A percentile compares a stretch with the other conserved stretches of the same genome.
Conservation (phyloP, 345 rosid species). For the Toxicodendron radicans region DNA sequence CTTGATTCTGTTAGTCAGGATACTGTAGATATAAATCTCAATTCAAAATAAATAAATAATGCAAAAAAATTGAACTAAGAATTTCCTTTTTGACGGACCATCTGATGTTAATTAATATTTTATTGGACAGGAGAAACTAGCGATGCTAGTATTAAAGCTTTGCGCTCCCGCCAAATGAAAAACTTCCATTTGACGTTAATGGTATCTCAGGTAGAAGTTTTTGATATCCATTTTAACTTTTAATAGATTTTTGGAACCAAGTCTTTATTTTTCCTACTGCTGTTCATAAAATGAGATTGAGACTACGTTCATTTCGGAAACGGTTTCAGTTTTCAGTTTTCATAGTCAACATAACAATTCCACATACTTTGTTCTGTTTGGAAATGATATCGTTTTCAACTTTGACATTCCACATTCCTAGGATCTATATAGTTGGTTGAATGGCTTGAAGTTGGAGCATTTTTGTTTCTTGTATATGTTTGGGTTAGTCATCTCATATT, state of each 20-base stretch:
- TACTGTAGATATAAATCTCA: background rate
- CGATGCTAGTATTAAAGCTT: constrained; percentile 55
- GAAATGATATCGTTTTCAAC: background rate
- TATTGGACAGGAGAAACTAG: constrained; percentile 69
- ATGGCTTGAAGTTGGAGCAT: background rate
- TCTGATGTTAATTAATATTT: constrained; percentile 4
- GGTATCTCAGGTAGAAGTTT: constrained; percentile 73
- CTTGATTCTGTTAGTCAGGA: background rate
- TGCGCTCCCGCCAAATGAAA: constrained; percentile 86
- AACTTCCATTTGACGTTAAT: constrained; percentile 87
- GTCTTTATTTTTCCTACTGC: background rate
- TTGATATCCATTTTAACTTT: background rate
- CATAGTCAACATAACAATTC: background rate
- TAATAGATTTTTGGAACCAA: background rate
- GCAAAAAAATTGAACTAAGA: too few relatives aligned
- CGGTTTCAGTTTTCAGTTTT: background rate
- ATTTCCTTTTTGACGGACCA: background rate
- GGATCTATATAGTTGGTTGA: background rate
- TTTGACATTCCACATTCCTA: background rate
- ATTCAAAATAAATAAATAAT: background rate
- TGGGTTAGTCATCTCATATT: background rate
- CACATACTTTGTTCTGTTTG: background rate
- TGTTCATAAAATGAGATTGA: background rate
- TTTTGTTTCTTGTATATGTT: background rate
- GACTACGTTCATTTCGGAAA: background rate